Base-by-base conservation (phyloP, 208 protist species). In the Wallacemonas sp. region DNA sequence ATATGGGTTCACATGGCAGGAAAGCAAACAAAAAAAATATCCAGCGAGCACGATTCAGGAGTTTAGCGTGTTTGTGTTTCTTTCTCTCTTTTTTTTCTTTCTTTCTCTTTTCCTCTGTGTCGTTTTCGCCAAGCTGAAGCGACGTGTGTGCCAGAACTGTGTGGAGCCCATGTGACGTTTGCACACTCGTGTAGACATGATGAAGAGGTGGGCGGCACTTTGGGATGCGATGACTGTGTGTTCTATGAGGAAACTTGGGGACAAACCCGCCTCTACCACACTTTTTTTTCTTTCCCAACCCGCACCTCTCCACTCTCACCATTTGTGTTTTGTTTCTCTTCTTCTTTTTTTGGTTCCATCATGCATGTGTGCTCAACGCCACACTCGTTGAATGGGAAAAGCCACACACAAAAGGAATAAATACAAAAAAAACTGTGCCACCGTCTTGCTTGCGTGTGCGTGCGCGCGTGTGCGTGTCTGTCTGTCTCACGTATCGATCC, bases 211-310 rank as follows among this genome's bases (percentile, higher is more conserved):
- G 14, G 6, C 14, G 36, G 36, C 6, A 14, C 6, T 41, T 41
- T 41, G 36, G 36, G 9, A 41, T 6, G 9, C 36, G 36, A 17
- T 41, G 36, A 17, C 9, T 41, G 24, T 63, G 41, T 63, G 34
- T 46, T 49, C 26, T 58, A 26, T 58, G 52, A 58, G 52, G 52
- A 58, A 58, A 58, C 32, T 58, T 58, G 52, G 26, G 52, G 52
- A 58, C 52, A 58, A 58, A 58, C 52, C 52, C 52, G 52, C 52
- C 52, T 58, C 52, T 41, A 41, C 41, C 39, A 63, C 34, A 49
- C 30, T 55, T 54, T 65, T 65, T 64, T 60, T 61, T 70, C 12
- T 88, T 87, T 57, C 38, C 46, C 14, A 9, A 47, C 36, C 11
- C 6, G 24, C 24, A 23, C n/a, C 44, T 27, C n/a, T 41, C 5